Base-by-base conservation (phyloP, 192 early-diverging fungal species). In the Backusella liffmaniae region DNA sequence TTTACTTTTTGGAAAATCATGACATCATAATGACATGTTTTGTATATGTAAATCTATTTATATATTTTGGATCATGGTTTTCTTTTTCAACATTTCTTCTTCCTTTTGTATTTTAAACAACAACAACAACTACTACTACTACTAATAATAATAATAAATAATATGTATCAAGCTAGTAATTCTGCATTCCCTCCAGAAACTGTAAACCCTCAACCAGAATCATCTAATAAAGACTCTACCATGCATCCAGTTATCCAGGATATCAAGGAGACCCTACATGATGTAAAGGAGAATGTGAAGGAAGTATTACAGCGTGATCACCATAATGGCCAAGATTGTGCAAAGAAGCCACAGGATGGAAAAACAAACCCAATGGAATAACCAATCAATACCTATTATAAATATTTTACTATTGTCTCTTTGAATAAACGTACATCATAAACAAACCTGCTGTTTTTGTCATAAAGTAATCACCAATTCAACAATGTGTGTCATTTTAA, bases 361-460 rank as follows among this genome's bases (percentile, higher is more conserved):
- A 74, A 74, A 21, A 74, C 73, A 15, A 74, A 74, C 18, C 73
- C 73, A 32, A 66, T 74, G 59, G 73, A 74, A 66, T 74, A 67
- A 46, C 26, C 16, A 44, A 16, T 15, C 4, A 44, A 16, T 44
- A 44, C 15, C 46, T 49, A 4, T 44, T 16, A 16, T 49, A 18
- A n/a, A 39, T 39, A 39, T 0, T 39, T 49, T 16, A 49, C 6
- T 49, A 49, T 49, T n/a, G 42, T 16, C 42, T 5, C 13, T 15
- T 44, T 44, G 42, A 49, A 49, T 49, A 49, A 49, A 49, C 18
- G n/a, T 39, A 39, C 10, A 12, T 39, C 9, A 39, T 39, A 39
- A 8, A 2, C 10, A 39, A 39, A 39, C 12, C 2, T 10, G 3
- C 37, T 39, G 37, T 39, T 39, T 39, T 39, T 39, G 8, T 10